Base-by-base conservation (phyloP, 2,329 filamentous ascomycete species). In the Lithohypha guttulata region DNA sequence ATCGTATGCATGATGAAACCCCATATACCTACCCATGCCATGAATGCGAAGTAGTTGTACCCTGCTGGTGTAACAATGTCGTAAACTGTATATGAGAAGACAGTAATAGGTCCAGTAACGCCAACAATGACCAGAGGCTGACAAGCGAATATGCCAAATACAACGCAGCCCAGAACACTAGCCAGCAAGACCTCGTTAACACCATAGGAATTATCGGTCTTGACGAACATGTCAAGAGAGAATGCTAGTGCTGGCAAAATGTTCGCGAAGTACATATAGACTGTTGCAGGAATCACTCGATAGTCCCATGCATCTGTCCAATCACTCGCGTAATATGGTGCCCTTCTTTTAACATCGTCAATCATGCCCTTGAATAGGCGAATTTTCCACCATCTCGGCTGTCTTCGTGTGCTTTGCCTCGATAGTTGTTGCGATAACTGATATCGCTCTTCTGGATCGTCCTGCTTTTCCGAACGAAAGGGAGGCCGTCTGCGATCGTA, bases 211-310 rank as follows among this genome's bases (percentile, higher is more conserved):
- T 80, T 81, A 45, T 79, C 68, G 1, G 84, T 94, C 61, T 87
- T 89, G 45, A 79, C 81, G 56, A 93, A 91, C 86, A 94, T 93
- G 60, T 94, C 85, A 38, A 93, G 70, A 1, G 84, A 91, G 62
- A 93, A 93, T 33, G 86, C 86, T 43, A 93, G 63, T 1, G 86
- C 85, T 1, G 86, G 85, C 9, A 93, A 28, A 18, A 34, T 14
- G 17, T 93, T 93, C 47, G 85, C 84, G 70, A 93, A 93, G 65
- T 91, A 93, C 83, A 93, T 93, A 62, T 93, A 93, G 20, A 93
- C 66, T 7, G 85, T 93, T 11, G 84, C 84, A 1, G 85, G 85
- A 26, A 93, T 72, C 28, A 93, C 83, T 39, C 85, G 75, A 64
- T 93, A 93, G 56, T 93, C 82, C 83, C 83, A 91, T 1, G 85